These are phyloP conservation scores for Rhynchospora breviuscula DNA, from an alignment of 176 grass and related monocot genomes.

Conservation along the genomic window DNA sequence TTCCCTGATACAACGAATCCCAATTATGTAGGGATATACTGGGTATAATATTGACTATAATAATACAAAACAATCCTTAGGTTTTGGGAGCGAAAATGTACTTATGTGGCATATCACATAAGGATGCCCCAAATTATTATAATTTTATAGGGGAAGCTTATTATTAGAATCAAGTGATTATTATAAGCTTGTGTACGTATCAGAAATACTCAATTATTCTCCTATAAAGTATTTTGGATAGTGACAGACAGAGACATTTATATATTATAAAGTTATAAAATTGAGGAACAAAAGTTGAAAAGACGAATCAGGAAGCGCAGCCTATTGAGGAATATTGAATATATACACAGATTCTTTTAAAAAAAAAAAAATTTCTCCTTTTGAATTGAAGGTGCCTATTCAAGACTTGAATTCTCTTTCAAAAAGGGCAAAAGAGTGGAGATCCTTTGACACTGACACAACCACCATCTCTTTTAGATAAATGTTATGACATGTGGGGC, in stretches of 20 bases:
- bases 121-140: neutral
- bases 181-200: neutral
- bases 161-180: neutral
- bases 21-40: neutral
- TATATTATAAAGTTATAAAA: too few species aligned
- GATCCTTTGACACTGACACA: neutral
- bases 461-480: neutral
- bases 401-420: neutral
- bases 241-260: neutral
- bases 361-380: too few species aligned
- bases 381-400: neutral
- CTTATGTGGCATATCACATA: neutral
- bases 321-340: neutral
- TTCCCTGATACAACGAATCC: neutral
- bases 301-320: neutral
- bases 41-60: neutral
- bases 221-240: neutral
- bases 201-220: neutral
- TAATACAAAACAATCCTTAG: neutral
- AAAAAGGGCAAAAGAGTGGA: neutral
- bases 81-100: neutral
- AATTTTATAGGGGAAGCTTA: neutral
- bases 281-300: neutral
- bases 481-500: neutral
- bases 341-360: too few species aligned